These are phyloP conservation scores for Elongisporangium prolatum DNA, from an alignment of 352 stramenopile genomes.

Conservation along the genomic window DNA sequence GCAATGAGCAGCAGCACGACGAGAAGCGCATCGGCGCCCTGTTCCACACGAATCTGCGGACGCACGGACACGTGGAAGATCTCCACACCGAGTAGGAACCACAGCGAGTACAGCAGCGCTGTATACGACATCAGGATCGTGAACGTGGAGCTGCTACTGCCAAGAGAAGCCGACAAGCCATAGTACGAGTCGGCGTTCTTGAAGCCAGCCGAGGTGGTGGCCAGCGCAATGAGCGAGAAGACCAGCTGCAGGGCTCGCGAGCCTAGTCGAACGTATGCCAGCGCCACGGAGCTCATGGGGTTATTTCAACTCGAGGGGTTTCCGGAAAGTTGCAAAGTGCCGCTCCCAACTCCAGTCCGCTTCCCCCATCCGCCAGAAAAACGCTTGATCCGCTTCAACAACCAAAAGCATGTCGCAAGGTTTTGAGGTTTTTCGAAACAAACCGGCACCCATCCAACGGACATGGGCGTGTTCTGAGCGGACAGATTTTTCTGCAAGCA, in stretches of 20 bases:
- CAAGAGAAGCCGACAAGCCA: slow-evolving; percentile 13
- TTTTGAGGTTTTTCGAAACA: not conserved
- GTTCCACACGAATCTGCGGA: slow-evolving; percentile 16
- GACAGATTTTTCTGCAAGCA: not conserved
- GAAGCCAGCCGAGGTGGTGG: slow-evolving; percentile 36
- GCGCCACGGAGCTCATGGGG: not conserved
- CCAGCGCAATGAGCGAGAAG: slow-evolving; percentile 49
- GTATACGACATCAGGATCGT: slow-evolving; percentile 58
- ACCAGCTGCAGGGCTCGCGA: slow-evolving; percentile 47
- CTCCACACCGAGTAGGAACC: slow-evolving; percentile 41
- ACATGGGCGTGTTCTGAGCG: not conserved
- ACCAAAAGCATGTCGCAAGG: not conserved
- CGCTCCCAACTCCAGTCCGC: not conserved
- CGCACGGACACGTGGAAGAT: slow-evolving; percentile 31
- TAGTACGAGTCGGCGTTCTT: not conserved
- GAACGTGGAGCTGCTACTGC: slow-evolving; percentile 37
- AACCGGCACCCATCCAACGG: not conserved
- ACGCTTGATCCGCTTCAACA: not conserved
- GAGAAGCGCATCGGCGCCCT: slow-evolving; percentile 31
- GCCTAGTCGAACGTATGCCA: slow-evolving; percentile 28
- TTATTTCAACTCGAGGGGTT: not conserved
- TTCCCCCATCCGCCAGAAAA: not conserved
- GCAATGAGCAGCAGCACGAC: slow-evolving; percentile 41
- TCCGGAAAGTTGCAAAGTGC: not conserved
- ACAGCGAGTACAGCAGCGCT: slow-evolving; percentile 54